These are phyloP conservation scores for Lactifluus subvellereus DNA, from an alignment of 768 basidiomycete species.

Conservation along the genomic window DNA sequence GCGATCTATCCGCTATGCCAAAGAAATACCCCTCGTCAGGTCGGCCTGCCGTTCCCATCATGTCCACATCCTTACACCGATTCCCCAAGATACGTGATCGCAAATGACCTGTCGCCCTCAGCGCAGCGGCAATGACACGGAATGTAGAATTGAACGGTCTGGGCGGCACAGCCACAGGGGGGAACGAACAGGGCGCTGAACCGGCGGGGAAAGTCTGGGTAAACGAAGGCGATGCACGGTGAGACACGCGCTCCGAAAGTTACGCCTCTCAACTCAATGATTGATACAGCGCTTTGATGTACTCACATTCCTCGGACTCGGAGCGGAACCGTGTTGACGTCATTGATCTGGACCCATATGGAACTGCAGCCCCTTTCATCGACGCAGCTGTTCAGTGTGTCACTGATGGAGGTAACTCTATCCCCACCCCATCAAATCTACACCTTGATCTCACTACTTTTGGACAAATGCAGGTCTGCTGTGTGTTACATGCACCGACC, in stretches of 20 bases:
- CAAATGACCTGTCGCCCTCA: slow-evolving; percentile 83
- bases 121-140: slow-evolving; percentile 82
- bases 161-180: slow-evolving; percentile 31
- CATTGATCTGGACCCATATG: slow-evolving; percentile 97
- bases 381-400: slow-evolving; percentile 89
- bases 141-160: slow-evolving; percentile 84
- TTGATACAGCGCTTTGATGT: slow-evolving; percentile 72
- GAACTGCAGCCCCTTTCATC: slow-evolving; percentile 94
- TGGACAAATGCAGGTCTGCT: slow-evolving; percentile 56
- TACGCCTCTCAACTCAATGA: neutral
- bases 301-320: slow-evolving; percentile 70
- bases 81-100: slow-evolving; percentile 71
- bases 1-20: slow-evolving; percentile 93
- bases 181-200: slow-evolving; percentile 6
- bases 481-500: slow-evolving; percentile 94
- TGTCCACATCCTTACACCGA: neutral
- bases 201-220: slow-evolving; percentile 55
- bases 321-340: slow-evolving; percentile 77
- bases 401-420: slow-evolving; percentile 69
- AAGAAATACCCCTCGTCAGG: slow-evolving; percentile 91
- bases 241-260: slow-evolving; percentile 23
- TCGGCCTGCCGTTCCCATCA: slow-evolving; percentile 33
- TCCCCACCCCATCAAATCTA: neutral
- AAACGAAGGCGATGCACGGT: slow-evolving; percentile 96
- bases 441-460: neutral